Evolutionary conservation across 345 rosid genomes (phyloP).

Genomic region (Moringa oleifera): DNA sequence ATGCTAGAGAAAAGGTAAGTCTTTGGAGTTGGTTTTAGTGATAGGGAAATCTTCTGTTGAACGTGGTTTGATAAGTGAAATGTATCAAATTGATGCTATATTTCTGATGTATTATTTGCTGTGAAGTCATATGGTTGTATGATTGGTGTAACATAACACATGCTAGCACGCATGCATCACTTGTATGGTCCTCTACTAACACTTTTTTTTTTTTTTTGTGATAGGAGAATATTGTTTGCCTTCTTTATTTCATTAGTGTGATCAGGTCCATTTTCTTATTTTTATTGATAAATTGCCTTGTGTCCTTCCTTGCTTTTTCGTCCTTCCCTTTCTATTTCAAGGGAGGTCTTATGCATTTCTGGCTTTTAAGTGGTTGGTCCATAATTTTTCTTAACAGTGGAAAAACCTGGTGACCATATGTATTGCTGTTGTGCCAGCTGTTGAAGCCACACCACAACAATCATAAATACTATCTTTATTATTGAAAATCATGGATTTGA

Average conservation of each 20-base stretch:
- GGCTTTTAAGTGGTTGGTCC: background rate
- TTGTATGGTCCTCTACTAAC: background rate
- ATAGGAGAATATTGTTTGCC: too few relatives aligned
- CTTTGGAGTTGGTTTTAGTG: constrained; percentile 1
- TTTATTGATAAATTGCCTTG: background rate
- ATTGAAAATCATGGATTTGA: constrained; percentile 1
- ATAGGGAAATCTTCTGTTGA: background rate
- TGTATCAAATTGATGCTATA: background rate
- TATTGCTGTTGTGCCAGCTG: background rate
- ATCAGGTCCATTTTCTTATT: too few relatives aligned
- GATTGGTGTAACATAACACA: background rate
- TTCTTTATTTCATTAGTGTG: too few relatives aligned
- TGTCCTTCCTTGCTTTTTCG: background rate
- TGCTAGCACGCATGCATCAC: background rate
- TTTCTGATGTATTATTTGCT: background rate
- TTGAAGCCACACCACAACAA: background rate
- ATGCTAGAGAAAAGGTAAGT: constrained; percentile 76
- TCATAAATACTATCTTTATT: background rate
- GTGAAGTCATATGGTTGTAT: background rate
- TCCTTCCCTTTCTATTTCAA: background rate
- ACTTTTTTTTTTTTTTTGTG: background rate
- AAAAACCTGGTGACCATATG: background rate
- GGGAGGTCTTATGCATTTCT: background rate
- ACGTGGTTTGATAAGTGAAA: background rate
- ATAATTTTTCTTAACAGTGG: background rate